phyloP scores from a whole-genome alignment of 768 basidiomycete species.

The Tricholoma furcatifolium region DNA sequence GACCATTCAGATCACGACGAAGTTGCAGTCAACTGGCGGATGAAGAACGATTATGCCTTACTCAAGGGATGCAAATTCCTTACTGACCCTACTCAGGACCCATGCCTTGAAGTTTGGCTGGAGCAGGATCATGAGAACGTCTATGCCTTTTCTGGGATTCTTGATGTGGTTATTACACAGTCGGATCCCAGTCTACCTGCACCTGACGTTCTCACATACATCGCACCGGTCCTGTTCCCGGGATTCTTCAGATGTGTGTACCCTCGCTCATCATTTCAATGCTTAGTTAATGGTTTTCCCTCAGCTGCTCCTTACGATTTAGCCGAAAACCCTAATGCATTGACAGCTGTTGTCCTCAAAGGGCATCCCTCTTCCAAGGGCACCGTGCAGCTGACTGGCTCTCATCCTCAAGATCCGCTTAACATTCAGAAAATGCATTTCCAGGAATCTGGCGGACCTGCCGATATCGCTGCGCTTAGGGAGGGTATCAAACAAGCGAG shows the following conservation, averaged over 20 bases:
- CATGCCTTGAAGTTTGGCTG: constrained; percentile 28
- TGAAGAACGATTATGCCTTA: constrained; percentile 28
- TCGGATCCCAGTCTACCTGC: constrained; percentile 19
- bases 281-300: not conserved
- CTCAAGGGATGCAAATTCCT: constrained; percentile 25
- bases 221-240: constrained; percentile 21
- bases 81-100: constrained; percentile 24
- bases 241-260: constrained; percentile 26
- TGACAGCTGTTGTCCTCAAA: constrained; percentile 26
- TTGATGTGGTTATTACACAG: constrained; percentile 22
- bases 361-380: constrained; percentile 29
- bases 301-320: not conserved
- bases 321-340: constrained; percentile 19
- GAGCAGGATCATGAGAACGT: constrained; percentile 20
- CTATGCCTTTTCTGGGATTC: constrained; percentile 25
- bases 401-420: constrained; percentile 28
- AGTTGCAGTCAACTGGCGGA: constrained; percentile 25
- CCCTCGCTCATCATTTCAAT: not conserved
- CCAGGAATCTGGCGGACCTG: constrained; percentile 21
- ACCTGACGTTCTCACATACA: constrained; percentile 28
- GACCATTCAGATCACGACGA: constrained; percentile 28
- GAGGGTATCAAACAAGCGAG: constrained; percentile 25
- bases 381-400: constrained; percentile 28
- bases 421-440: constrained; percentile 29
- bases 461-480: constrained; percentile 25